Conservation (phyloP, 345 rosid species). For the Syzygium aqueum region DNA sequence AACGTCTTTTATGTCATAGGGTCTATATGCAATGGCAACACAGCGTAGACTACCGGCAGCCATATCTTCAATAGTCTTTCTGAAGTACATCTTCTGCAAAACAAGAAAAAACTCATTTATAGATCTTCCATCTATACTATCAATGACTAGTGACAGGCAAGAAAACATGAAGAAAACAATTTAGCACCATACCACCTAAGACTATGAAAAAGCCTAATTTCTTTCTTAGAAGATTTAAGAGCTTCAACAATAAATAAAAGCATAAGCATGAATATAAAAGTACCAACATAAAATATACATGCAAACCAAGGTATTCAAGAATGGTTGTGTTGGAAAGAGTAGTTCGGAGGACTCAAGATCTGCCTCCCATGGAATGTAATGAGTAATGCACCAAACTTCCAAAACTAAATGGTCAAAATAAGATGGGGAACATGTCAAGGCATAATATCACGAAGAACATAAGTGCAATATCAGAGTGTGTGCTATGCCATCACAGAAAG, state of each 20-base stretch:
- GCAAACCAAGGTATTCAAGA: not conserved
- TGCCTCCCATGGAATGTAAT: not conserved
- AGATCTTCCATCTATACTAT: not conserved
- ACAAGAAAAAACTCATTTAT: constrained; percentile 3
- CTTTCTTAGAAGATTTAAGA: not conserved
- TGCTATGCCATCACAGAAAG: not conserved
- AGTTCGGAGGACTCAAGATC: not conserved
- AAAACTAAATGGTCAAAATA: not conserved
- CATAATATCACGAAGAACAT: not conserved
- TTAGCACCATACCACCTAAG: not conserved
- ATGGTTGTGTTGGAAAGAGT: not conserved
- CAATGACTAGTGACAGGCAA: not conserved
- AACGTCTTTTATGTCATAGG: constrained; percentile 49
- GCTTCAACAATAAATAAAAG: not conserved
- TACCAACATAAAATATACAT: not conserved
- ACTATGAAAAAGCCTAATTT: not conserved
- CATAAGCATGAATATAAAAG: not conserved
- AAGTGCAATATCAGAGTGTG: not conserved
- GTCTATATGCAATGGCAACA: constrained; percentile 80
- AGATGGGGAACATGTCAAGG: fast-evolving
- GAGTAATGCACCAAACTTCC: not conserved
- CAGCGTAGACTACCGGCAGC: constrained; percentile 86
- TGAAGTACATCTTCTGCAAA: constrained; percentile 43
- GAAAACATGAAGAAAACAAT: not conserved
- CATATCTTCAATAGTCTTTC: constrained; percentile 64